Conservation (phyloP, 192 early-diverging fungal genomes). For the Gonapodya prolifera region DNA sequence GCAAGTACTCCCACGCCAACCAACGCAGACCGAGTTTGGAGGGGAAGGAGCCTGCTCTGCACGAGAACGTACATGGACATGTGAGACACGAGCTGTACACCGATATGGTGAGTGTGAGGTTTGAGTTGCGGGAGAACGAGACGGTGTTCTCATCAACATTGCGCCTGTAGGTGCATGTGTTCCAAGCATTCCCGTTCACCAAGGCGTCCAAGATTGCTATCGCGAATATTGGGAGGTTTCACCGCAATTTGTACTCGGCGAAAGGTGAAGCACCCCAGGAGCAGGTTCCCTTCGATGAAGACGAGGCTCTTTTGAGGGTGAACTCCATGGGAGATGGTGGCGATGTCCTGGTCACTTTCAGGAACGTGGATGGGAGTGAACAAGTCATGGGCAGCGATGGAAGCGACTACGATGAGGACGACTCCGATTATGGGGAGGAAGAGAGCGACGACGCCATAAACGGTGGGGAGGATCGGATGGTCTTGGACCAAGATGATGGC, state of each 20-base stretch:
- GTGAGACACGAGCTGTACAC: constrained; percentile 4
- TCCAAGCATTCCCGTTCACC: neutral
- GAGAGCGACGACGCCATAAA: neutral
- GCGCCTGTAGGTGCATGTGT: neutral
- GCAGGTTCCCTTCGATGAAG: neutral
- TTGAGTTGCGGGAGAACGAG: neutral
- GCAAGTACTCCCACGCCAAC: constrained; percentile 3
- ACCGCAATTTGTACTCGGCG: neutral
- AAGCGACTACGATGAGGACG: neutral
- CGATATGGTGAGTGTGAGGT: neutral
- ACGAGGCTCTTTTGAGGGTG: neutral
- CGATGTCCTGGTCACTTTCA: neutral
- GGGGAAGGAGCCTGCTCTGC: neutral
- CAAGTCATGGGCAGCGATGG: neutral
- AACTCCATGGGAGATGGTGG: neutral
- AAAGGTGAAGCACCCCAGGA: neutral
- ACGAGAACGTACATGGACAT: neutral
- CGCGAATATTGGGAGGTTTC: neutral
- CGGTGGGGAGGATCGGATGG: neutral
- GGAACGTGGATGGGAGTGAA: neutral
- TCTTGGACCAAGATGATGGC: neutral
- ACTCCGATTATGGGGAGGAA: neutral
- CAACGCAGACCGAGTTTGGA: neutral
- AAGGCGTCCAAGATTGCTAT: neutral
- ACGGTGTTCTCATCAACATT: neutral